Evolutionary conservation across 495 filamentous ascomycete genomes (phyloP).

Genomic region (Thermothielavioides terrestris): DNA sequence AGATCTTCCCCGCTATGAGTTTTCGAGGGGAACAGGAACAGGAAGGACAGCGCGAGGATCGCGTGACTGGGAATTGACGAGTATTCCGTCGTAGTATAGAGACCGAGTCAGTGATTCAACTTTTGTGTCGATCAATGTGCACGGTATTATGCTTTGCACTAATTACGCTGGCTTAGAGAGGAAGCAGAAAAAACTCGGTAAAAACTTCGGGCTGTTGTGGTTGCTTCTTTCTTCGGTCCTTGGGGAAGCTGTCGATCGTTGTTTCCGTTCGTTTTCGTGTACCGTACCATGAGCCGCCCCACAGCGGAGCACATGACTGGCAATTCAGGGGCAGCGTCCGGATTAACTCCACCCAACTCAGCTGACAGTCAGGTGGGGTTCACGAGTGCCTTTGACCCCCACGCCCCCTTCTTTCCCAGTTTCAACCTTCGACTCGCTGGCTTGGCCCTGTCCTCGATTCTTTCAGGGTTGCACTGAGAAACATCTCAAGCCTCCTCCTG

Average conservation of each 20-base stretch:
- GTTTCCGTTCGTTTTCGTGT: not conserved
- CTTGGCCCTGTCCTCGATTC: no score
- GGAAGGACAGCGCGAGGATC: not conserved
- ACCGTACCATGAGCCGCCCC: not conserved
- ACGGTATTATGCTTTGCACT: no score
- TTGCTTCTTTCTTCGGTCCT: no score
- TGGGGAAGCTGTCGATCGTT: not conserved
- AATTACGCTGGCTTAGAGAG: no score
- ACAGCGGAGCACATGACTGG: not conserved
- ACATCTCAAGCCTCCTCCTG: no score
- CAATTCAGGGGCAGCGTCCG: not conserved
- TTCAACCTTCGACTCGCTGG: not conserved
- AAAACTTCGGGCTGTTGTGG: no score
- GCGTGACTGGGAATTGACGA: slow-evolving; percentile 1
- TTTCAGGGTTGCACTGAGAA: no score
- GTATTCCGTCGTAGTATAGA: no score
- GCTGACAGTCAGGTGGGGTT: not conserved
- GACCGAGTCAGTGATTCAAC: no score
- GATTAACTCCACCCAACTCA: no score
- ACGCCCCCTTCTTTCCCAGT: not conserved
- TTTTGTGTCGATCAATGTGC: no score
- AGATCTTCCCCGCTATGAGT: not conserved
- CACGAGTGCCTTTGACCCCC: not conserved
- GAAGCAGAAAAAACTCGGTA: no score
- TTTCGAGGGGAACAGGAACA: not conserved